Base-by-base conservation (phyloP, 2,329 filamentous ascomycete species). In the Catunica adiposa region DNA sequence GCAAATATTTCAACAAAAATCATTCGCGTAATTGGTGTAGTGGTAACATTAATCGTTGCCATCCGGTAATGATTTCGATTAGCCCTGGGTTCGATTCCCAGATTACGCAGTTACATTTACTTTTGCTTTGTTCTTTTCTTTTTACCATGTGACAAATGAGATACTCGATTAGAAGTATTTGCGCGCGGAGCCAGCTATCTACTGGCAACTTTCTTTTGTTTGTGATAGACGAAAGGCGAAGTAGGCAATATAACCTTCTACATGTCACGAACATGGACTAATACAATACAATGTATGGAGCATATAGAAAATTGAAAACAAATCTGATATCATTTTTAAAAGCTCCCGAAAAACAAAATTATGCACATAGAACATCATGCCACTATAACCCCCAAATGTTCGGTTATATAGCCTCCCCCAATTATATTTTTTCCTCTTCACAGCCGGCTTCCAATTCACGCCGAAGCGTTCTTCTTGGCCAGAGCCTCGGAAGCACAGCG, bases 401-500 rank as follows among this genome's bases (percentile, higher is more conserved):
- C 40, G 15, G 51, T 42, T 44, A n/a, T 44, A 22, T 17, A 17
- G 8, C 1, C 40, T n/a, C 40, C 20, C 40, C 5, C n/a, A n/a
- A n/a, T n/a, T 11, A 38, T 5, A 38, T 38, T n/a, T 14, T n/a
- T n/a, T 38, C n/a, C 40, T 17, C 11, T 8, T 22, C 20, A 44
- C 11, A 44, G n/a, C 40, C 26, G 22, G 5, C 9, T 17, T 14
- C 11, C 20, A 23, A 8, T 50, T 56, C 50, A 56, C 38, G 47
- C 54, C 14, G 37, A 52, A 22, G 38, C 25, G 17, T 23, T 31
- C 37, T 55, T 55, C 54, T 66, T 66, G 25, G 61, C 62, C 62
- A 73, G 68, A 22, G 59, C 59, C 62, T 73, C 68, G 60, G 71
- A 71, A 17, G 88, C 85, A 57, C 83, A 67, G 59, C 72, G 70